Conservation (phyloP, 768 basidiomycete species). For the Phlebiopsis flavidoalba region DNA sequence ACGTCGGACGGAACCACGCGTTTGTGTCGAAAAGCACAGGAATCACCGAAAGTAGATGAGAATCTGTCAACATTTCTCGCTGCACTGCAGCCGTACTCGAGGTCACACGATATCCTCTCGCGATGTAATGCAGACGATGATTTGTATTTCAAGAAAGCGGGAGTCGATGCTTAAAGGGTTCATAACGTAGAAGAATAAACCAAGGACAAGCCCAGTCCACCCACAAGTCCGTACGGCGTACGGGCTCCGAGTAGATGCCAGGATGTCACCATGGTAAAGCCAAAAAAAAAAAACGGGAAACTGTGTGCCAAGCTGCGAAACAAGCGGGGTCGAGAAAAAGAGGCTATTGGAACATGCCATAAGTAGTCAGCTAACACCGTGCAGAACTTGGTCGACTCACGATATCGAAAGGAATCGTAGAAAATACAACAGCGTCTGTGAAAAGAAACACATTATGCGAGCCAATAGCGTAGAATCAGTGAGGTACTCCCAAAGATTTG, state of each 20-base stretch:
- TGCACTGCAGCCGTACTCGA: too few species aligned
- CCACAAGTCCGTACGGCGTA: neutral
- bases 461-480: neutral
- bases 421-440: neutral
- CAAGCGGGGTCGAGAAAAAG: neutral
- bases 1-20: too few species aligned
- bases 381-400: neutral
- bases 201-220: neutral
- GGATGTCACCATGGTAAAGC: neutral
- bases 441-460: neutral
- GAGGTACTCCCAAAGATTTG: conserved; percentile 1
- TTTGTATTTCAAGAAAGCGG: too few species aligned
- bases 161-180: too few species aligned
- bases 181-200: too few species aligned
- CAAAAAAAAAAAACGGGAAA: neutral
- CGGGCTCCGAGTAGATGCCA: neutral
- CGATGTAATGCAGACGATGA: too few species aligned
- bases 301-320: neutral
- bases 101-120: too few species aligned
- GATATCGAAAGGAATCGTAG: too few species aligned
- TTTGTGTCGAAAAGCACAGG: too few species aligned
- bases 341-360: neutral
- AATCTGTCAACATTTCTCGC: too few species aligned
- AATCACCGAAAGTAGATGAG: too few species aligned
- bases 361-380: neutral